Conservation (phyloP, 1,139 yeast genomes). For the Hanseniaspora sp. region DNA sequence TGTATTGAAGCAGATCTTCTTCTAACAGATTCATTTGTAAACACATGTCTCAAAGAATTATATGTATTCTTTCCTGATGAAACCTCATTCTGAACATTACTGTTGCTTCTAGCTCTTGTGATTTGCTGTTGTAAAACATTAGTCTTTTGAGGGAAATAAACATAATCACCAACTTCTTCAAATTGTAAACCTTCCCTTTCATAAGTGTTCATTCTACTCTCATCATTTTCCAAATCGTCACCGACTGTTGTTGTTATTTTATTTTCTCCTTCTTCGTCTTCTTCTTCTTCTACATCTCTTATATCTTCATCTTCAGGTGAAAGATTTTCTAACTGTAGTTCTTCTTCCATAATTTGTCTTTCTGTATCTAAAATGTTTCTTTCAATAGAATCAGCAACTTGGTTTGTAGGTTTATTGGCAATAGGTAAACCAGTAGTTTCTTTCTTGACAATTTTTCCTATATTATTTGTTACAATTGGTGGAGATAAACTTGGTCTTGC, state of each 20-base stretch:
- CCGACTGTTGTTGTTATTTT: background rate
- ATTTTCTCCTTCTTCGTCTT: conserved; percentile 21
- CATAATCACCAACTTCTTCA: conserved; percentile 16
- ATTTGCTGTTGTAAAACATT: background rate
- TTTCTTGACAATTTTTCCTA: background rate
- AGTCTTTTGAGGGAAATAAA: conserved; percentile 5
- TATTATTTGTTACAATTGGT: background rate
- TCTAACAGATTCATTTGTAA: background rate
- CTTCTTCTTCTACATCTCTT: conserved; percentile 27
- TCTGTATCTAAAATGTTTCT: background rate
- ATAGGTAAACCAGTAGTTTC: background rate
- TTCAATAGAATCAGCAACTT: background rate
- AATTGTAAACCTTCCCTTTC: conserved; percentile 15
- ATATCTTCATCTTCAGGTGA: background rate
- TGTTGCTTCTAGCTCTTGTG: conserved; percentile 1
- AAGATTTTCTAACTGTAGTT: conserved; percentile 1
- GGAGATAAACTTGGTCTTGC: background rate
- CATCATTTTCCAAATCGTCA: background rate
- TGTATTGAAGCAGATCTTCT: conserved; percentile 9
- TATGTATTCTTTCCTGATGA: background rate
- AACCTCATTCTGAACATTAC: conserved; percentile 8
- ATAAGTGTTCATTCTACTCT: background rate
- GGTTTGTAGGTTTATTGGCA: background rate
- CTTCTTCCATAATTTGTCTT: conserved; percentile 12
- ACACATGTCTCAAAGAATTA: background rate